Conservation (phyloP, 345 rosid species). For the Anacardium occidentale region DNA sequence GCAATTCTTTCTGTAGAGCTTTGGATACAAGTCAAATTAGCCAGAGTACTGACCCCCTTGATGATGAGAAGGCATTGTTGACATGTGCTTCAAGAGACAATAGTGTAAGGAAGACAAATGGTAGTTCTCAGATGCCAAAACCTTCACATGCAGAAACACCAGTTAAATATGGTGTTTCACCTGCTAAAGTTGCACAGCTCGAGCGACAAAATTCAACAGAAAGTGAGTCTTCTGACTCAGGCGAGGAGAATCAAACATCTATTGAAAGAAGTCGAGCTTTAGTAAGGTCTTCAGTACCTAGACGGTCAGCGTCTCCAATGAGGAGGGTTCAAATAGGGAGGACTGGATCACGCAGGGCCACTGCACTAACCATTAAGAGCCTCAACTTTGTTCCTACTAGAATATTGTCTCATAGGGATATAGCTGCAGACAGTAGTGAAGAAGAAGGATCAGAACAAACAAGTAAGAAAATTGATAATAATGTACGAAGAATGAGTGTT, state of each 20-base stretch:
- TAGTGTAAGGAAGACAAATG: constrained; percentile 26
- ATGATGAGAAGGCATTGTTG: constrained; percentile 23
- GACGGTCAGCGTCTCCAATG: constrained; percentile 75
- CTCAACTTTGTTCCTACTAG: constrained; percentile 44
- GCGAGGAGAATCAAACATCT: constrained; percentile 42
- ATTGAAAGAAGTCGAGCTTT: constrained; percentile 53
- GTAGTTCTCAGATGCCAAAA: constrained; percentile 30
- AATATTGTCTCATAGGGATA: constrained; percentile 35
- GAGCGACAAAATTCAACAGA: constrained; percentile 48
- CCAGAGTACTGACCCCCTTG: constrained; percentile 16
- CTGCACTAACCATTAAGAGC: constrained; percentile 62
- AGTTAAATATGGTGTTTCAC: constrained; percentile 57
- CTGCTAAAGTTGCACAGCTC: constrained; percentile 60
- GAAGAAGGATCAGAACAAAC: constrained; percentile 43
- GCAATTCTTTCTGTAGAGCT: constrained; percentile 34
- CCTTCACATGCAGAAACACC: constrained; percentile 28
- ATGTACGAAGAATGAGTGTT: constrained; percentile 50
- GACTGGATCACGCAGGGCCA: constrained; percentile 48
- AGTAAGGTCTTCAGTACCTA: constrained; percentile 51
- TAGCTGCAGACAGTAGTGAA: constrained; percentile 33
- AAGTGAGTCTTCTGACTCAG: constrained; percentile 44
- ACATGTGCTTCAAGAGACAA: constrained; percentile 14
- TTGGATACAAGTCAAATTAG: constrained; percentile 29
- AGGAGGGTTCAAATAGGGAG: constrained; percentile 67
- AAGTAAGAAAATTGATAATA: constrained; percentile 37